phyloP scores from a whole-genome alignment of 306 rosid species.

The Castanea sativa region DNA sequence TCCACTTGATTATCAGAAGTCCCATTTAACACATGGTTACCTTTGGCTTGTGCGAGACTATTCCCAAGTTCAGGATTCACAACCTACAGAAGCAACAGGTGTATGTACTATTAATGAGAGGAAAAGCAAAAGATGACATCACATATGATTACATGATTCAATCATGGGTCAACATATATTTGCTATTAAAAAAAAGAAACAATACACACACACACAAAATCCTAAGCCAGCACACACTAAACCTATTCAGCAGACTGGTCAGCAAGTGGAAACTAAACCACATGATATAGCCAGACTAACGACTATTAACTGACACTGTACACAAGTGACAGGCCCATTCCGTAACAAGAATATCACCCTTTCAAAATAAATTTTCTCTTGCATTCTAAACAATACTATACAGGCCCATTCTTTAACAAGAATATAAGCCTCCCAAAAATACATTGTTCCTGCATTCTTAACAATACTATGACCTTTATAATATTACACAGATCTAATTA shows the following conservation, averaged over 20 bases:
- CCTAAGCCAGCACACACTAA: background rate
- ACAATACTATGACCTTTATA: background rate
- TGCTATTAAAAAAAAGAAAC: background rate
- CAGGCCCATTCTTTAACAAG: background rate
- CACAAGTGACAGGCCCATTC: background rate
- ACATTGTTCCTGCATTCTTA: background rate
- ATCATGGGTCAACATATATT: background rate
- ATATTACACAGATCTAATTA: background rate
- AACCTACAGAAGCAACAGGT: slow-evolving; percentile 51
- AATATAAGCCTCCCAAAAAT: background rate
- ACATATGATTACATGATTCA: background rate
- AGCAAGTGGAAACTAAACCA: background rate
- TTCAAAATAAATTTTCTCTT: background rate
- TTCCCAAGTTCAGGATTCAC: slow-evolving; percentile 47
- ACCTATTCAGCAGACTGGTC: background rate
- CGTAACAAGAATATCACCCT: background rate
- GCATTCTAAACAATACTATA: background rate
- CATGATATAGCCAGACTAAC: background rate
- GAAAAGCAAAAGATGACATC: background rate
- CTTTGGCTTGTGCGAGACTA: slow-evolving; percentile 31
- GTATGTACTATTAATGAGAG: slow-evolving; percentile 10
- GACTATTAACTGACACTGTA: background rate
- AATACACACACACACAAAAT: background rate
- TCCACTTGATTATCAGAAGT: slow-evolving; percentile 45
- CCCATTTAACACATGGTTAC: slow-evolving; percentile 33